phyloP scores from a whole-genome alignment of 1,284 basidiomycete species.

The Grifola frondosa region DNA sequence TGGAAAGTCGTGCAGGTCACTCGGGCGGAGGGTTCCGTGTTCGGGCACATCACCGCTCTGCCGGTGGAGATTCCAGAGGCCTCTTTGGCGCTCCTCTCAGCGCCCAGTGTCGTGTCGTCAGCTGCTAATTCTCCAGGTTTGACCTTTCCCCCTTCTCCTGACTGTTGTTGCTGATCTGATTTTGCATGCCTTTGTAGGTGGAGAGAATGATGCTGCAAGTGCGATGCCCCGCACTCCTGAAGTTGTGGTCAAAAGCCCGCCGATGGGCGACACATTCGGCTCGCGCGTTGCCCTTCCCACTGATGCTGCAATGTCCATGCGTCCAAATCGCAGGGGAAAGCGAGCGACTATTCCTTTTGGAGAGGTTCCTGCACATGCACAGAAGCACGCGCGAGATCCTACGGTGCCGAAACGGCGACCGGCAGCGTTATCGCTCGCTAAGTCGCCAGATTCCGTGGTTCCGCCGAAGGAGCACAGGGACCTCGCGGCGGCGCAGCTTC shows the following conservation, averaged over 20 bases:
- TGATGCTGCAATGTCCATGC: slow-evolving; percentile 25
- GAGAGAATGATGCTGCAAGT: too few species aligned
- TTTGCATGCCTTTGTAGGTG: too few species aligned
- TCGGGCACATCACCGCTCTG: slow-evolving; percentile 65
- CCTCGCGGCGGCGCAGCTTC: not conserved
- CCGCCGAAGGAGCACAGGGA: slow-evolving; percentile 7
- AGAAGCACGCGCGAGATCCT: slow-evolving; percentile 9
- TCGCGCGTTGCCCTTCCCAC: slow-evolving; percentile 27
- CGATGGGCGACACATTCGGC: slow-evolving; percentile 31
- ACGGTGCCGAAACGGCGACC: too few species aligned
- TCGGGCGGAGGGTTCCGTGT: slow-evolving; percentile 57
- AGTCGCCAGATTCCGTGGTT: too few species aligned
- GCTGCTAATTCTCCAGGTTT: not conserved
- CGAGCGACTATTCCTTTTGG: slow-evolving; percentile 13
- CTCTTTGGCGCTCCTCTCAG: slow-evolving; percentile 16
- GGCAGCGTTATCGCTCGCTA: too few species aligned
- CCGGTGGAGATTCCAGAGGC: slow-evolving; percentile 48
- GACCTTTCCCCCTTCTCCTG: too few species aligned
- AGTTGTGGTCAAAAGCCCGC: slow-evolving; percentile 22
- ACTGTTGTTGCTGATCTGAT: too few species aligned
- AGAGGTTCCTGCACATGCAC: too few species aligned
- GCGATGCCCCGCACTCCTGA: too few species aligned
- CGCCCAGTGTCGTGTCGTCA: not conserved
- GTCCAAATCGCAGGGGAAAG: slow-evolving; percentile 6
- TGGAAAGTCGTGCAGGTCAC: slow-evolving; percentile 66